phyloP scores from a whole-genome alignment of 2,329 filamentous ascomycete species.

The Cercospora nicotianae region DNA sequence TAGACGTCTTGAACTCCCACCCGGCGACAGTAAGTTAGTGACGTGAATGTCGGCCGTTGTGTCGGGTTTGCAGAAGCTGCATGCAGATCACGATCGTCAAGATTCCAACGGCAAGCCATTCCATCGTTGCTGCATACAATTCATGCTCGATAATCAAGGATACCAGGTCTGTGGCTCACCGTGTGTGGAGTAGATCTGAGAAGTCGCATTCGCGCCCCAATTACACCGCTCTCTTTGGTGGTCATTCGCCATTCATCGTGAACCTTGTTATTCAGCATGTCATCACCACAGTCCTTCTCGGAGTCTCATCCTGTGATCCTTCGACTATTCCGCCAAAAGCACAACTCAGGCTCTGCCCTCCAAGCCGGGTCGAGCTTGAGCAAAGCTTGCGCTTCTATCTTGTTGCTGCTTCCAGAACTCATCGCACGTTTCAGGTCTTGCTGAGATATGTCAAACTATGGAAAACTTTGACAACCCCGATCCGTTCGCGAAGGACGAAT shows the following conservation, averaged over 20 bases:
- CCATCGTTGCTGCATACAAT: not conserved
- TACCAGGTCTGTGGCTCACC: not conserved
- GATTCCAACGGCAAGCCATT: not conserved
- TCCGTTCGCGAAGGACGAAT: slow-evolving; percentile 14
- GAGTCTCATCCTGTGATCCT: not conserved
- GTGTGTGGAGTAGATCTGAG: not conserved
- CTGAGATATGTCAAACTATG: slow-evolving; percentile 8
- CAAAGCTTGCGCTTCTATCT: slow-evolving; percentile 6
- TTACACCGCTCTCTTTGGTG: not conserved
- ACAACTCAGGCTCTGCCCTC: slow-evolving; percentile 2
- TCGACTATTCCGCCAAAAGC: slow-evolving; percentile 2
- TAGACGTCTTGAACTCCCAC: not conserved
- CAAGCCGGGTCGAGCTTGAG: slow-evolving; percentile 5
- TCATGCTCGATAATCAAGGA: not conserved
- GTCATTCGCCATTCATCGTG: not conserved
- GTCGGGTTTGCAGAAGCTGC: not conserved
- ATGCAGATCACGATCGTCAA: not conserved
- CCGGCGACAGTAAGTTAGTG: not conserved
- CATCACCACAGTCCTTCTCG: not conserved
- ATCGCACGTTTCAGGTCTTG: not conserved
- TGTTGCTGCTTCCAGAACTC: not conserved
- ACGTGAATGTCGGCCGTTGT: not conserved
- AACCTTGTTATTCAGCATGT: slow-evolving; percentile 15
- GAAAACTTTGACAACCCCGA: slow-evolving; percentile 18
- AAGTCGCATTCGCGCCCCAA: not conserved